phyloP scores from a whole-genome alignment of 2,329 filamentous ascomycete genomes.

The Colletotrichum lini region DNA sequence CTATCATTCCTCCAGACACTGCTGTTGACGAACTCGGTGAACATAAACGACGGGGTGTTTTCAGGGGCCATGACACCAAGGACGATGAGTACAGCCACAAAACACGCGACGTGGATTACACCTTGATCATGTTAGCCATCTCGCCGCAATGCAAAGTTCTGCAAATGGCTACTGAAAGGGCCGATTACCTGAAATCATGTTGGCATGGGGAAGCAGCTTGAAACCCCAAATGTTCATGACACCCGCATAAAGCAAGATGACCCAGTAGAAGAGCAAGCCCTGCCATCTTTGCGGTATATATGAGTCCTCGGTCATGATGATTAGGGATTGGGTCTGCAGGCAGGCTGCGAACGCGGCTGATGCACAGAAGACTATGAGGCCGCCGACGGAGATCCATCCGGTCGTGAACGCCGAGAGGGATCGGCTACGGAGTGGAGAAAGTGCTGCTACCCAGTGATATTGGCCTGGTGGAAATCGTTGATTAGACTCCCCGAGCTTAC shows the following conservation, averaged over 20 bases:
- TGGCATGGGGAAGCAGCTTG: constrained; percentile 54
- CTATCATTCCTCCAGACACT: constrained; percentile 52
- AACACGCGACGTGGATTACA: constrained; percentile 48
- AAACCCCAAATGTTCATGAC: constrained; percentile 59
- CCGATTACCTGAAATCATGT: constrained; percentile 46
- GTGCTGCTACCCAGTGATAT: constrained; percentile 61
- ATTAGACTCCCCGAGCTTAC: neutral
- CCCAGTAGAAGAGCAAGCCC: constrained; percentile 63
- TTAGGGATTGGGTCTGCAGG: constrained; percentile 58
- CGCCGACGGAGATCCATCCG: constrained; percentile 62
- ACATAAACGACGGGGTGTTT: constrained; percentile 50
- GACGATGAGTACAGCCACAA: constrained; percentile 48
- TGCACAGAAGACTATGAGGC: constrained; percentile 61
- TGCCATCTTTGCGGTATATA: constrained; percentile 60
- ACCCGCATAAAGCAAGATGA: constrained; percentile 54
- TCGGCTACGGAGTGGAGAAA: constrained; percentile 52
- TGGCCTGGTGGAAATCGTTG: constrained; percentile 50
- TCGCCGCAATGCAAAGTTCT: no score
- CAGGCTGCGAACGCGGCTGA: constrained; percentile 61
- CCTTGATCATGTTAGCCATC: constrained; percentile 30
- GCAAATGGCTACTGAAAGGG: no score
- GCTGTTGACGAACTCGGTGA: constrained; percentile 50
- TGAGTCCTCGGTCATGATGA: constrained; percentile 57
- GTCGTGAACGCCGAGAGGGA: constrained; percentile 57
- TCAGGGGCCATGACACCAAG: constrained; percentile 51